Conservation (phyloP, 805 yeast genomes). For the Sugiyamaella qingdaonensis region DNA sequence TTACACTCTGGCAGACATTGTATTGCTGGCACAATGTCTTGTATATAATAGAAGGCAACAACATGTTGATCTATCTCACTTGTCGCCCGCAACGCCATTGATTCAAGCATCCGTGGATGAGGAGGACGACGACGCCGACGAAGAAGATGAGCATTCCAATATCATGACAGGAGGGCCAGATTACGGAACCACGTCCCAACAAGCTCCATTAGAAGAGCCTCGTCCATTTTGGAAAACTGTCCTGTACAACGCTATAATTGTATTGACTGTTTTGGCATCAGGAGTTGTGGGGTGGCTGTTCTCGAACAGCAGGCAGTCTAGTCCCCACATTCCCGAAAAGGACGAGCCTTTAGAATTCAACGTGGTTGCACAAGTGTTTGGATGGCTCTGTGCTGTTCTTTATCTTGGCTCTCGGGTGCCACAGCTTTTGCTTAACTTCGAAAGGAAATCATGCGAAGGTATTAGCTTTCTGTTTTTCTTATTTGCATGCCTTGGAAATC, state of each 20-base stretch:
- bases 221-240: slow-evolving; percentile 16
- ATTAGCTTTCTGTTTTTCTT: slow-evolving; percentile 88
- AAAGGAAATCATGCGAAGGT: slow-evolving; percentile 91
- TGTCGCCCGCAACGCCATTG: slow-evolving; percentile 86
- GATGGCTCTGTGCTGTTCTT: slow-evolving; percentile 51
- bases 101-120: slow-evolving; percentile 51
- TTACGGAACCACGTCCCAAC: background rate
- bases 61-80: slow-evolving; percentile 65
- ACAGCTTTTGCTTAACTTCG: slow-evolving; percentile 78
- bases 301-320: slow-evolving; percentile 41
- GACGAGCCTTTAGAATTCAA: slow-evolving; percentile 52
- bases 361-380: slow-evolving; percentile 80
- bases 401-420: slow-evolving; percentile 85
- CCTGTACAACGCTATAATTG: slow-evolving; percentile 44
- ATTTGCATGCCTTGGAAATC: slow-evolving; percentile 91
- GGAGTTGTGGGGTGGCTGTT: slow-evolving; percentile 89
- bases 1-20: slow-evolving; percentile 86
- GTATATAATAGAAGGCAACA: slow-evolving; percentile 60
- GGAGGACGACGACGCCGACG: slow-evolving; percentile 17
- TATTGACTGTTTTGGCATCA: slow-evolving; percentile 60
- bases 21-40: slow-evolving; percentile 77
- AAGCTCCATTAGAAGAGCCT: slow-evolving; percentile 10
- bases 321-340: slow-evolving; percentile 28
- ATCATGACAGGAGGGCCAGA: background rate
- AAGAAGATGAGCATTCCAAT: background rate